A percentile compares a stretch with the other conserved stretches of the same genome.
Evolutionary conservation across 352 stramenopile genomes (phyloP).

Genomic region (Phytophthora lateralis): DNA sequence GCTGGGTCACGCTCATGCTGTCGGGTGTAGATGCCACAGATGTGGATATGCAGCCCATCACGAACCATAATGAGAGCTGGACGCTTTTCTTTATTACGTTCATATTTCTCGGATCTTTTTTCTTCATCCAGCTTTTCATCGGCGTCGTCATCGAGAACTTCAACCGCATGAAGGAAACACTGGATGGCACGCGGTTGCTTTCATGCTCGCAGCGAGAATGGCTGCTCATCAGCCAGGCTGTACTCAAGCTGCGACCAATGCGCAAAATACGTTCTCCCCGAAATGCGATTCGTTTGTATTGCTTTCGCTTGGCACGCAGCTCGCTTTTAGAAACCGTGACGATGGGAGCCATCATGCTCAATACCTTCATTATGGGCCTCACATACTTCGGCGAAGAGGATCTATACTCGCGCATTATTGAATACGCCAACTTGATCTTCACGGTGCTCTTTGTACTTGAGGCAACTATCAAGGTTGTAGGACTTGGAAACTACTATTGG

Average conservation of each 20-base stretch:
- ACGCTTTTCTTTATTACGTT: conserved; percentile 90
- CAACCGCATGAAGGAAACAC: conserved; percentile 72
- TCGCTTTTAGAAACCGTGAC: conserved; percentile 75
- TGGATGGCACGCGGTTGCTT: conserved; percentile 69
- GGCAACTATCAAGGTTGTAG: conserved; percentile 78
- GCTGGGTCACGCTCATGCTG: conserved; percentile 89
- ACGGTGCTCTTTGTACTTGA: conserved; percentile 85
- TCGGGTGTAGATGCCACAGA: conserved; percentile 81
- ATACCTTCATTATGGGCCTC: conserved; percentile 86
- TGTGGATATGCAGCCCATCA: conserved; percentile 89
- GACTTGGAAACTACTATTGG: conserved; percentile 78
- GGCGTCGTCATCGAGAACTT: conserved; percentile 94
- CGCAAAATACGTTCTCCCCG: conserved; percentile 55
- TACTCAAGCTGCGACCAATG: conserved; percentile 45
- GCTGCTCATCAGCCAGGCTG: conserved; percentile 65
- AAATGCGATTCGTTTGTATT: conserved; percentile 38
- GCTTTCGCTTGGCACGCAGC: conserved; percentile 46
- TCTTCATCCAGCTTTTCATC: conserved; percentile 93
- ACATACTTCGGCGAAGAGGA: conserved; percentile 83
- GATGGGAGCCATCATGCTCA: conserved; percentile 86
- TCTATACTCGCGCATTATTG: conserved; percentile 56
- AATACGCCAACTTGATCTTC: conserved; percentile 83
- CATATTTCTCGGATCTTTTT: conserved; percentile 89
- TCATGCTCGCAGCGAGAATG: conserved; percentile 78
- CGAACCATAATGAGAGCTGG: conserved; percentile 72